A percentile compares a stretch with the other conserved stretches of the same genome.
Conservation (phyloP, 1,284 basidiomycete species). For the Mycosarcoma mackinlayi region DNA sequence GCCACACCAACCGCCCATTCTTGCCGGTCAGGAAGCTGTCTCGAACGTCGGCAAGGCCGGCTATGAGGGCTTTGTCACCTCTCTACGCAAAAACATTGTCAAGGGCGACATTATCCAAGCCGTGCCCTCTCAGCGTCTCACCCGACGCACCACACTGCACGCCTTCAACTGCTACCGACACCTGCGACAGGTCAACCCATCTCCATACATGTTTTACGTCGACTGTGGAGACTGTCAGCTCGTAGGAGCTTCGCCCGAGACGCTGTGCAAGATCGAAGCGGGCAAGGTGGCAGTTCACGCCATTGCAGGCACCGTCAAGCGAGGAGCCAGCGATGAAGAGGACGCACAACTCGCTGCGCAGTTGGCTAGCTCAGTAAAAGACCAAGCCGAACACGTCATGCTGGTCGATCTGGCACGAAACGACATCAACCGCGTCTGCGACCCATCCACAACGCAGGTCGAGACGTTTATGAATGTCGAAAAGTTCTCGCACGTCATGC, state of each 20-base stretch:
- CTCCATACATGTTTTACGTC: conserved; percentile 99
- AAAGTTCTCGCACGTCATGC: conserved; percentile 98
- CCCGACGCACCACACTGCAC: conserved; percentile 85
- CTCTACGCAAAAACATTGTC: conserved; percentile 91
- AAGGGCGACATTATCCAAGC: conserved; percentile 99
- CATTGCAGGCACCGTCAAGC: conserved; percentile 92
- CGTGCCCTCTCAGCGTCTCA: conserved; percentile 91
- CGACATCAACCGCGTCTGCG: conserved; percentile 97
- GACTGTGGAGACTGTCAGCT: conserved; percentile 87
- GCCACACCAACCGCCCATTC: conserved; percentile 71
- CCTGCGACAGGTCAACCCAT: conserved; percentile 92
- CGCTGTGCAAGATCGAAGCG: conserved; percentile 89
- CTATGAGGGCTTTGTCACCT: conserved; percentile 91
- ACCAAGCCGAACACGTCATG: conserved; percentile 98
- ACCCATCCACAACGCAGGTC: conserved; percentile 92
- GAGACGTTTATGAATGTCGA: conserved; percentile 94
- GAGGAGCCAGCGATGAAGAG: conserved; percentile 78
- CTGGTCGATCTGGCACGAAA: conserved; percentile 98
- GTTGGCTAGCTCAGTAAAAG: conserved; percentile 86
- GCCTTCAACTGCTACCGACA: conserved; percentile 97
- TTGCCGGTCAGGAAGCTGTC: conserved; percentile 70
- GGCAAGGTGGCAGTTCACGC: conserved; percentile 95
- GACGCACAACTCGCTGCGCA: conserved; percentile 81
- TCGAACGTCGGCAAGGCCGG: conserved; percentile 95
- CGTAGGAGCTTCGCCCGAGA: conserved; percentile 97